phyloP scores from a whole-genome alignment of 2,329 filamentous ascomycete species.

The Zymoseptoria pseudotritici region DNA sequence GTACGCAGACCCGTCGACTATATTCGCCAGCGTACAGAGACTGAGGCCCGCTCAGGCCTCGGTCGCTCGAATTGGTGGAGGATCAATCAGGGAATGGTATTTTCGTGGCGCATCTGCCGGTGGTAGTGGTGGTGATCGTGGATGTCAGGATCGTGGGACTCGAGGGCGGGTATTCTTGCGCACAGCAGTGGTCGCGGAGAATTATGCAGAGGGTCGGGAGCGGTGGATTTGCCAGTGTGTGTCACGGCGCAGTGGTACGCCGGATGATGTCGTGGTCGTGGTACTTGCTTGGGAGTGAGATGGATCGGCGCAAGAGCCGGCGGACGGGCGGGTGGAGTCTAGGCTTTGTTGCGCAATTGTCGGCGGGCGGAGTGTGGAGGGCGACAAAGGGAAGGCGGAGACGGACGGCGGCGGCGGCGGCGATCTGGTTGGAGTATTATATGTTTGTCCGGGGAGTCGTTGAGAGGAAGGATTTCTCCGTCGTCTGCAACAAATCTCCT shows the following conservation, averaged over 20 bases:
- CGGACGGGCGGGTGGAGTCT: background rate
- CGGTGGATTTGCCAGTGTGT: background rate
- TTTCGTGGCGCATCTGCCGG: background rate
- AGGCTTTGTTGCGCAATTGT: background rate
- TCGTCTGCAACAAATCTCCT: background rate
- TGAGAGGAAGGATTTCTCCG: background rate
- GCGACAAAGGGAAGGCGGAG: background rate
- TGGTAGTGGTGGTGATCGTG: background rate
- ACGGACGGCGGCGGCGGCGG: background rate
- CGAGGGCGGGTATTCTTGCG: background rate
- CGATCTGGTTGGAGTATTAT: background rate
- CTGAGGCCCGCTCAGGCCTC: background rate
- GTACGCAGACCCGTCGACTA: slow-evolving; percentile 60
- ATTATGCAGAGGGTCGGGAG: background rate
- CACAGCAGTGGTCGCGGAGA: background rate
- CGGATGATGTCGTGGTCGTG: background rate
- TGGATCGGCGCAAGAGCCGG: background rate
- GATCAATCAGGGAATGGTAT: background rate
- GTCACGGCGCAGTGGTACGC: background rate
- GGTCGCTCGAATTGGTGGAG: background rate
- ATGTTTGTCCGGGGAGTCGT: background rate
- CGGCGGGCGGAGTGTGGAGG: background rate
- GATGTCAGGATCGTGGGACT: background rate
- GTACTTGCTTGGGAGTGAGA: background rate
- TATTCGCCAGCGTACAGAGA: slow-evolving; percentile 26